Evolutionary conservation across 2,329 filamentous ascomycete species (phyloP).

Genomic region (Scopulariopsis brevicaulis): DNA sequence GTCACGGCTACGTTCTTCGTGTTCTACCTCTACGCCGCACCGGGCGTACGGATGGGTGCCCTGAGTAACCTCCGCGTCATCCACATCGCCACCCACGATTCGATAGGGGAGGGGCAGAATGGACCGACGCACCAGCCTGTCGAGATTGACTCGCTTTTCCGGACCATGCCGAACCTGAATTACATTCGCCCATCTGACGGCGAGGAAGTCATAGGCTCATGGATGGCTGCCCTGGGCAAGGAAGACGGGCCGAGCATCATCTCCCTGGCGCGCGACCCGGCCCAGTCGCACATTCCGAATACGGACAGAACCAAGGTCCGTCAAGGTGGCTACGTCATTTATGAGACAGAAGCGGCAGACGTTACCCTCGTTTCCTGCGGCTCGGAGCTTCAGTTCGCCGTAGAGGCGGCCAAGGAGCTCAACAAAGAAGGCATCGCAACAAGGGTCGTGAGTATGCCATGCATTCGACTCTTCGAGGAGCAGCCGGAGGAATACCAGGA

Average conservation of each 20-base stretch:
- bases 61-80: constrained; percentile 85
- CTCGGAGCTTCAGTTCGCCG: constrained; percentile 87
- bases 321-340: constrained; percentile 91
- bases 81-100: constrained; percentile 97
- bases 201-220: constrained; percentile 95
- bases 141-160: constrained; percentile 96
- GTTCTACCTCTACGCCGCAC: constrained; percentile 96
- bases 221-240: constrained; percentile 87
- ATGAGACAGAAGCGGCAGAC: constrained; percentile 72
- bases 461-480: constrained; percentile 91
- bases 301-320: constrained; percentile 78
- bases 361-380: constrained; percentile 90
- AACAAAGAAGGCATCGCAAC: constrained; percentile 78
- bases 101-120: constrained; percentile 97
- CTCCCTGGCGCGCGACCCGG: constrained; percentile 93
- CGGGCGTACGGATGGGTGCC: constrained; percentile 88
- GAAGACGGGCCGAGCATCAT: constrained; percentile 87
- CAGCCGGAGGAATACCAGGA: constrained; percentile 94
- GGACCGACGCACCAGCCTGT: constrained; percentile 98
- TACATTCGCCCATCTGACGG: constrained; percentile 98
- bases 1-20: constrained; percentile 96
- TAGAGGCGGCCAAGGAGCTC: constrained; percentile 86
- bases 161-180: constrained; percentile 96
- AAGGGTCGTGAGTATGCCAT: constrained; percentile 90
- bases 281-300: constrained; percentile 81